Evolutionary conservation across 805 yeast genomes (phyloP).

Genomic region (Kuraishia floccosa): DNA sequence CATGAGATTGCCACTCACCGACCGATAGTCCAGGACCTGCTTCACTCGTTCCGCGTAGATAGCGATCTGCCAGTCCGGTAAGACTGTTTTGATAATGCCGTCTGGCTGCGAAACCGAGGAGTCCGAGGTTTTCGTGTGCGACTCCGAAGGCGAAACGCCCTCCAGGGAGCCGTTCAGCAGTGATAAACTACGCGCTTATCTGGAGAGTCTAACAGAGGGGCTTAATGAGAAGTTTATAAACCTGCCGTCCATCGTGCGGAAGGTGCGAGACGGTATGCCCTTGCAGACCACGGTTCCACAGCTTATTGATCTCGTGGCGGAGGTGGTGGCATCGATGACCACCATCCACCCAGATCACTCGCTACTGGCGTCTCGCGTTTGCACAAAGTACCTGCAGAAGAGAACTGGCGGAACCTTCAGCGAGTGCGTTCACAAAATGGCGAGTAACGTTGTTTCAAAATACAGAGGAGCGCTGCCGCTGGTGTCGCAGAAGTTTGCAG

Average conservation of each 20-base stretch:
- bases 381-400: conserved; percentile 74
- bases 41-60: too few species aligned
- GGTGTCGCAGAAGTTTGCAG: conserved; percentile 56
- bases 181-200: too few species aligned
- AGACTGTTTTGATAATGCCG: too few species aligned
- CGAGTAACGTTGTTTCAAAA: conserved; percentile 62
- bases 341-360: conserved; percentile 94
- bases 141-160: too few species aligned
- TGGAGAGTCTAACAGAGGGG: conserved; percentile 12
- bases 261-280: conserved; percentile 37
- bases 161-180: too few species aligned
- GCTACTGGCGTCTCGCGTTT: conserved; percentile 81
- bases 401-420: conserved; percentile 72
- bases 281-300: conserved; percentile 33
- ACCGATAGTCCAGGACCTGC: too few species aligned
- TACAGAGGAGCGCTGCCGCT: conserved; percentile 56
- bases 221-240: conserved; percentile 31
- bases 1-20: too few species aligned
- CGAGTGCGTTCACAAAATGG: conserved; percentile 55
- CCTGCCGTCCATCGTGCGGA: conserved; percentile 31
- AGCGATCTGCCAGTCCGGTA: too few species aligned
- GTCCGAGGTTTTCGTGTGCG: too few species aligned
- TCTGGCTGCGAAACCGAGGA: too few species aligned
- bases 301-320: conserved; percentile 50
- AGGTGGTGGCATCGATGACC: conserved; percentile 90